Percentiles rank a stretch among this genome's conserved stretches.
Conservation (phyloP, 352 stramenopile genomes). For the Pythium sukuiense region DNA sequence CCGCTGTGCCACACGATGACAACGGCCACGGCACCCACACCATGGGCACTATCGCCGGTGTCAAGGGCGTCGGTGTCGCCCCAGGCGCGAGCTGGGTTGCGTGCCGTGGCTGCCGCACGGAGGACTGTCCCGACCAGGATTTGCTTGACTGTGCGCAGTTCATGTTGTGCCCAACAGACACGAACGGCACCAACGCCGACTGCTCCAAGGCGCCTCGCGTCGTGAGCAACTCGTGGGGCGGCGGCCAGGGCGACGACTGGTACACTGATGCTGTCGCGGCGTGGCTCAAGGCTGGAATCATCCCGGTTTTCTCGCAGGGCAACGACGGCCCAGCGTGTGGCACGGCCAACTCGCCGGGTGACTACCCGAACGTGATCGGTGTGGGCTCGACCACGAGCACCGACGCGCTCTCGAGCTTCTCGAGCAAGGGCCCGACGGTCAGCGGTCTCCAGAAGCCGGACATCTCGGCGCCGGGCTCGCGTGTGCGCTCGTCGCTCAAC, state of each 20-base stretch:
- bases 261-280: slow-evolving; percentile 16
- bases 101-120: slow-evolving; percentile 25
- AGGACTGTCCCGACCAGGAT: slow-evolving; percentile 18
- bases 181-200: slow-evolving; percentile 26
- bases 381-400: slow-evolving; percentile 12
- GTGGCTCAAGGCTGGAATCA: slow-evolving; percentile 26
- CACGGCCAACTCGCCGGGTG: slow-evolving; percentile 17
- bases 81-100: slow-evolving; percentile 10
- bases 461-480: slow-evolving; percentile 29
- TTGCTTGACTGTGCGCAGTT: slow-evolving; percentile 31
- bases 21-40: slow-evolving; percentile 18
- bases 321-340: slow-evolving; percentile 24
- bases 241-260: slow-evolving; percentile 13
- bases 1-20: slow-evolving; percentile 14
- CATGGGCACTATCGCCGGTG: slow-evolving; percentile 12
- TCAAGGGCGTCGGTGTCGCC: slow-evolving; percentile 9
- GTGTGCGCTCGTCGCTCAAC: slow-evolving; percentile 27
- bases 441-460: slow-evolving; percentile 29
- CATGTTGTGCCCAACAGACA: slow-evolving; percentile 29
- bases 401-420: slow-evolving; percentile 29
- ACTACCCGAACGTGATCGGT: slow-evolving; percentile 19
- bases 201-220: slow-evolving; percentile 25
- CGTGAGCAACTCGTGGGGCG: slow-evolving; percentile 30
- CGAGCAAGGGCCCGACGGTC: slow-evolving; percentile 26
- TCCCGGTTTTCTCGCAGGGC: slow-evolving; percentile 22